Conservation (phyloP, 805 yeast species). For the Starmerella etchellsii region DNA sequence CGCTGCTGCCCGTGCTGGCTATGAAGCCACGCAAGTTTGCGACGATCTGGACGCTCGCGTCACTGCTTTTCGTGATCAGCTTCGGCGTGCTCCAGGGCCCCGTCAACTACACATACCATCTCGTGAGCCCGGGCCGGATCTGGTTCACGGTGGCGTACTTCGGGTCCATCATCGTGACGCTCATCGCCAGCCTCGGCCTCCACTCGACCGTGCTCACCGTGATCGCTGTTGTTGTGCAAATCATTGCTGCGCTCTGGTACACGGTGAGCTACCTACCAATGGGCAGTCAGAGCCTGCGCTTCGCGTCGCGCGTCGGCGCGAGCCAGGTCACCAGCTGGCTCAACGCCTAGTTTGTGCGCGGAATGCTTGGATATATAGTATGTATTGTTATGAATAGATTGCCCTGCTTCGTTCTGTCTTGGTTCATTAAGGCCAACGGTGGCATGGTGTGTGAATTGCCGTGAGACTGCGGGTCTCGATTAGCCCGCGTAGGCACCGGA, state of each 20-base stretch:
- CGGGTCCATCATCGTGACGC: slow-evolving; percentile 62
- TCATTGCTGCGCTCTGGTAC: slow-evolving; percentile 80
- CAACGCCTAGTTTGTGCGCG: too few species aligned
- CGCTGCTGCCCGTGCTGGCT: slow-evolving; percentile 79
- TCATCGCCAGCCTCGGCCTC: slow-evolving; percentile 60
- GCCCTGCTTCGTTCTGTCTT: too few species aligned
- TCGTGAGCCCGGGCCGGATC: slow-evolving; percentile 60
- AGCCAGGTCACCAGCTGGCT: slow-evolving; percentile 38
- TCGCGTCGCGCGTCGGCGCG: slow-evolving; percentile 45
- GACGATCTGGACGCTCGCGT: slow-evolving; percentile 74
- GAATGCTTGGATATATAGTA: neutral
- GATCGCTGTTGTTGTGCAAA: slow-evolving; percentile 59
- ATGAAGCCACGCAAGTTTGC: slow-evolving; percentile 87
- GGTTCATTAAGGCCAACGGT: too few species aligned
- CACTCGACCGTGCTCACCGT: slow-evolving; percentile 67
- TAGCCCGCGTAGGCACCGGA: too few species aligned
- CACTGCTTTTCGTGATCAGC: slow-evolving; percentile 70
- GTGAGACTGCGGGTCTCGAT: too few species aligned
- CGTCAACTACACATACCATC: slow-evolving; percentile 57
- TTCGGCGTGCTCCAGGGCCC: slow-evolving; percentile 94
- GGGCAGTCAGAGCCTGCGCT: slow-evolving; percentile 65
- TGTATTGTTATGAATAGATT: too few species aligned
- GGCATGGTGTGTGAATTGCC: too few species aligned
- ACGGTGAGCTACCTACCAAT: slow-evolving; percentile 89
- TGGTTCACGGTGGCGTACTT: slow-evolving; percentile 73